These are phyloP conservation scores for Fragilariopsis cylindrus DNA, from an alignment of 108 stramenopile species.

Conservation along the genomic window DNA sequence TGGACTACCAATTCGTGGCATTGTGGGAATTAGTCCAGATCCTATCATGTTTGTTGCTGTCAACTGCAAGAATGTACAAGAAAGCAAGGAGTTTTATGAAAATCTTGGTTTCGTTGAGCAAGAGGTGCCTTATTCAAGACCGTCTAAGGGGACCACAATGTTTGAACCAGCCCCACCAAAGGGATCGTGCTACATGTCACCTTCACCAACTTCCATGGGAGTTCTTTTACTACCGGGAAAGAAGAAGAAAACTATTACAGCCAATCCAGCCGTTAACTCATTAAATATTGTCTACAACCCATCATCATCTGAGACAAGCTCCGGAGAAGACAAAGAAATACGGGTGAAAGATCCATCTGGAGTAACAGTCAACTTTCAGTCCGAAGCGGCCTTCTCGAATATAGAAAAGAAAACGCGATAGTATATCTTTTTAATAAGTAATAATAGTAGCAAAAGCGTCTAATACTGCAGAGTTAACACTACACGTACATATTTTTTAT, in stretches of 20 bases:
- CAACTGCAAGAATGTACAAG: slow-evolving; percentile 65
- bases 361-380: slow-evolving; percentile 53
- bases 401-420: slow-evolving; percentile 53
- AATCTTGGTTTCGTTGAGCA: slow-evolving; percentile 75
- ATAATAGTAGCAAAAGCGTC: too few species aligned
- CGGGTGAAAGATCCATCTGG: slow-evolving; percentile 61
- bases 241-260: slow-evolving; percentile 41
- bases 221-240: slow-evolving; percentile 65
- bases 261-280: slow-evolving; percentile 62
- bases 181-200: slow-evolving; percentile 71
- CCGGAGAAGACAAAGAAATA: slow-evolving; percentile 18
- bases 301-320: slow-evolving; percentile 17
- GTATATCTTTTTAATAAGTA: not conserved
- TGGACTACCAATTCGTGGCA: slow-evolving; percentile 77
- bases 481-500: too few species aligned
- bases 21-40: slow-evolving; percentile 80
- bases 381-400: slow-evolving; percentile 46
- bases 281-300: slow-evolving; percentile 81
- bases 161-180: slow-evolving; percentile 85
- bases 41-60: slow-evolving; percentile 88
- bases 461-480: too few species aligned
- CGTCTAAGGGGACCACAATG: slow-evolving; percentile 67
- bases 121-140: slow-evolving; percentile 77
- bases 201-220: slow-evolving; percentile 81
- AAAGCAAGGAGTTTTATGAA: slow-evolving; percentile 69